These are phyloP conservation scores for Mallotus repandus DNA, from an alignment of 441 rosid species.

Conservation along the genomic window DNA sequence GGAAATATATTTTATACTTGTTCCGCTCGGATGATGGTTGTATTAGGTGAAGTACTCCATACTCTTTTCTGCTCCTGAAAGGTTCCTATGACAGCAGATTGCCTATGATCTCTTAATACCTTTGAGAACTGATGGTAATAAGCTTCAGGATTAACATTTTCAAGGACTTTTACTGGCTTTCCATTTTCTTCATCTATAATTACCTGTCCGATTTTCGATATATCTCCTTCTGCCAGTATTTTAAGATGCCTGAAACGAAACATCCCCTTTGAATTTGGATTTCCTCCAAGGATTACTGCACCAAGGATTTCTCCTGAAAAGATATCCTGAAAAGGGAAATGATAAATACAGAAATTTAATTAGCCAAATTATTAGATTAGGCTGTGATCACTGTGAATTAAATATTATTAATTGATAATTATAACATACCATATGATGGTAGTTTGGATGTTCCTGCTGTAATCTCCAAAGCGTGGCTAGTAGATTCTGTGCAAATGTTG, in stretches of 20 bases:
- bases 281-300: constrained; percentile 17
- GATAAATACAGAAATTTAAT: no score
- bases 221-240: constrained; percentile 29
- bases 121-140: no score
- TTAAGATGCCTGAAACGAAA: constrained; percentile 15
- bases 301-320: constrained; percentile 35
- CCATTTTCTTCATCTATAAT: constrained; percentile 24
- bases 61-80: constrained; percentile 21
- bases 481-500: constrained; percentile 19
- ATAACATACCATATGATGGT: no score
- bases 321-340: no score
- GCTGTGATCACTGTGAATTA: no score
- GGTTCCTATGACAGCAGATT: constrained; percentile 29
- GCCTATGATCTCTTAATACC: not conserved
- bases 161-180: constrained; percentile 23
- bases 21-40: not conserved
- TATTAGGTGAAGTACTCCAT: constrained; percentile 12
- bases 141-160: constrained; percentile 17
- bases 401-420: no score
- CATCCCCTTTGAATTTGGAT: not conserved
- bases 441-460: no score
- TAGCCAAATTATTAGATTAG: no score
- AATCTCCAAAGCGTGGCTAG: not conserved
- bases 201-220: constrained; percentile 18
- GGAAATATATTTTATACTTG: not conserved